Evolutionary conservation across 345 rosid genomes (phyloP).

Genomic region (Pistacia integerrima): DNA sequence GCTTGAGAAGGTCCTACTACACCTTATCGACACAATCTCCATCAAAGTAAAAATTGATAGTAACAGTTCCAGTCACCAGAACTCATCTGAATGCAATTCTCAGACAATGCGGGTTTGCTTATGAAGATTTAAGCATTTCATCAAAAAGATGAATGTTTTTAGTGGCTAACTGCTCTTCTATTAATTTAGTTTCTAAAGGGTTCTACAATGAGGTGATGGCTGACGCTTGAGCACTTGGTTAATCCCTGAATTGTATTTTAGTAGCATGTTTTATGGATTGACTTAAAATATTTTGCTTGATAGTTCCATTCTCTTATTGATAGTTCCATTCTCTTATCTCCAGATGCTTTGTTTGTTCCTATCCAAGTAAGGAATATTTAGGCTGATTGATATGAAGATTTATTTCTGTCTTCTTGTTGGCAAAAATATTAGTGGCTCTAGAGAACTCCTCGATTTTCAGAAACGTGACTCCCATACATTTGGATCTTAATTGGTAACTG

Average conservation of each 20-base stretch:
- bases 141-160: neutral
- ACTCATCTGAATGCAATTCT: slow-evolving; percentile 15
- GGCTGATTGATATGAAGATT: neutral
- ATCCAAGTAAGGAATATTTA: neutral
- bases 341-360: too few relatives aligned
- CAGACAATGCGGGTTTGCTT: slow-evolving; percentile 1
- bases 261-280: too few relatives aligned
- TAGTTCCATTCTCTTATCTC: neutral
- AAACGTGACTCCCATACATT: neutral
- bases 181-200: neutral
- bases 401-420: neutral
- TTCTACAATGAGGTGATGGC: neutral
- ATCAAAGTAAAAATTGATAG: slow-evolving; percentile 8
- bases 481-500: neutral
- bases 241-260: neutral
- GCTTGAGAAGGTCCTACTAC: slow-evolving; percentile 48
- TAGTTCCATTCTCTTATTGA: neutral
- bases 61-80: slow-evolving; percentile 12
- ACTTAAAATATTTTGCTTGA: neutral
- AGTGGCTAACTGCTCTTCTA: neutral
- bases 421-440: neutral
- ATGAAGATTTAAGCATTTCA: neutral
- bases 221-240: neutral
- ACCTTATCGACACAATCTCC: slow-evolving; percentile 39
- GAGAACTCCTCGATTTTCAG: neutral